Percentiles rank a stretch among this genome's conserved stretches.
phyloP scores from a whole-genome alignment of 345 rosid species.

The Acer campestre region DNA sequence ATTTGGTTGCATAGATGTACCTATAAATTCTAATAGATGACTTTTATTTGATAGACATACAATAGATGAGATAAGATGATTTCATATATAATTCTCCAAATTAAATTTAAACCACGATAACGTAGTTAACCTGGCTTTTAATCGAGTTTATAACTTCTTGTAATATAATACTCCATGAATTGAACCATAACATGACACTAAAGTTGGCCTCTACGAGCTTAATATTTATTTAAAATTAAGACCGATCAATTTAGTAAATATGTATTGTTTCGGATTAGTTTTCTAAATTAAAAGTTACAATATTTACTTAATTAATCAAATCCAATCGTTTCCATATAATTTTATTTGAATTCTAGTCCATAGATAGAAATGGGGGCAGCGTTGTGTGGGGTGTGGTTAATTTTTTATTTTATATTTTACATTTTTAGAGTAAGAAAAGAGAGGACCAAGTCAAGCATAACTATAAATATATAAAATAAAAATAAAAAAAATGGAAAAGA shows the following conservation, averaged over 20 bases:
- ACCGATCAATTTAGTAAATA: too few species aligned
- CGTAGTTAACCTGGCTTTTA: too few species aligned
- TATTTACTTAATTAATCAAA: too few species aligned
- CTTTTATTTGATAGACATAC: not conserved
- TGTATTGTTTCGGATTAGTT: not conserved
- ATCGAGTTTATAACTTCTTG: too few species aligned
- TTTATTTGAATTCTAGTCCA: not conserved
- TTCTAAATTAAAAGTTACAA: not conserved
- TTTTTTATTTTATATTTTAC: not conserved
- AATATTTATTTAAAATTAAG: too few species aligned
- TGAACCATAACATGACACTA: too few species aligned
- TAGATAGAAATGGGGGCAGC: not conserved
- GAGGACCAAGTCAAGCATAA: conserved; percentile 37
- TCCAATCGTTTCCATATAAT: not conserved
- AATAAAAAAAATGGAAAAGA: not conserved
- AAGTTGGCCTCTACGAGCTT: too few species aligned
- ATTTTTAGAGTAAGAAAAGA: conserved; percentile 7
- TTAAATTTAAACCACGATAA: too few species aligned
- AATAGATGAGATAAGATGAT: not conserved
- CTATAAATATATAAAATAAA: not conserved
- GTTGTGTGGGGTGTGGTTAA: not conserved
- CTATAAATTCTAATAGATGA: too few species aligned
- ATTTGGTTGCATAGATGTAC: too few species aligned
- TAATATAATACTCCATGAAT: too few species aligned
- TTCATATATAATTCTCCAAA: not conserved